Evolutionary conservation across 192 early-diverging fungal species (phyloP).

Genomic region (Entomortierella chlamydospora): DNA sequence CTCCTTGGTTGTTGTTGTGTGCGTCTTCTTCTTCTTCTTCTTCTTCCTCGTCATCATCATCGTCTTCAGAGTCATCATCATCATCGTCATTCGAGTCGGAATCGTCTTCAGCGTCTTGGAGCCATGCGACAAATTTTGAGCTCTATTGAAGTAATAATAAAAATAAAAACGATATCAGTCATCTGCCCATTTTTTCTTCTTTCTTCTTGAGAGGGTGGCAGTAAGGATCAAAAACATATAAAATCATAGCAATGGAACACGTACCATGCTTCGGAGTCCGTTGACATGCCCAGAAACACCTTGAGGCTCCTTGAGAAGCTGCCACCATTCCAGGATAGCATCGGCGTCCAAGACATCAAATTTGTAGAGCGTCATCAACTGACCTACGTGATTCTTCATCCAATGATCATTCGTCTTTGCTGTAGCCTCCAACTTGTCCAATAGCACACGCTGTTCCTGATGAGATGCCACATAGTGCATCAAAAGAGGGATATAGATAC

Average conservation of each 20-base stretch:
- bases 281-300: constrained; percentile 39
- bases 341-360: constrained; percentile 51
- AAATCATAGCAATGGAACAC: not conserved
- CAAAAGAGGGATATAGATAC: constrained; percentile 35
- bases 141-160: constrained; percentile 22
- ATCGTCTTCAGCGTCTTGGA: constrained; percentile 44
- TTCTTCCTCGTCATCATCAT: constrained; percentile 18
- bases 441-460: constrained; percentile 30
- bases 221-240: constrained; percentile 3
- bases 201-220: not conserved
- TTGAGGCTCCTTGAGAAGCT: constrained; percentile 34
- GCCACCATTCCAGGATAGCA: constrained; percentile 52
- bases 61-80: constrained; percentile 8
- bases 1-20: not conserved
- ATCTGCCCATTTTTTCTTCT: not conserved
- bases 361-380: constrained; percentile 46
- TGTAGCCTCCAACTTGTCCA: constrained; percentile 38
- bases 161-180: not conserved
- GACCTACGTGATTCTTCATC: constrained; percentile 34
- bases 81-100: constrained; percentile 22
- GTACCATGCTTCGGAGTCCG: constrained; percentile 50
- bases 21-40: constrained; percentile 12
- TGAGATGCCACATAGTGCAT: constrained; percentile 44
- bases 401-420: constrained; percentile 20
- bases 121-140: constrained; percentile 54